Evolutionary conservation across 768 basidiomycete genomes (phyloP), one percentile per base, ranked within the genome.

Genomic region (Lactarius trivialis): DNA sequence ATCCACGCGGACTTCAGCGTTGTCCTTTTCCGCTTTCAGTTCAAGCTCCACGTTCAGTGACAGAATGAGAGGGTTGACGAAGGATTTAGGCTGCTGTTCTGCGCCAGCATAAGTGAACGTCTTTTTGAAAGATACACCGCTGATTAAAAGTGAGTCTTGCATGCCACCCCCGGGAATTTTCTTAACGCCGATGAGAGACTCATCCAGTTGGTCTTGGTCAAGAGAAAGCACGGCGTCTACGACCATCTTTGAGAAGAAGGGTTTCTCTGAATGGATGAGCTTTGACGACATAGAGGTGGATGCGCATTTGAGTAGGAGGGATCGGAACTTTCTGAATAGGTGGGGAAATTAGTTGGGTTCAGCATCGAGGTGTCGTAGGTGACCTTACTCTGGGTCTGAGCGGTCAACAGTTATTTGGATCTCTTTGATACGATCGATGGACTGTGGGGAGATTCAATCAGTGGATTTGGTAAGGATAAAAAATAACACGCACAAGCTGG

Each of bases 241-340:
- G 55, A 97, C 97, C 95, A 99, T 98, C 66, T 89, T 85, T 12
- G 95, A 91, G 79, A 99, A 99, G 78, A 98, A 98, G 1, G 96
- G 97, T 71, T 97, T 98, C 77, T 98, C 93, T 15, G 93, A 93
- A 73, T 98, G 96, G 69, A 99, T 98, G 64, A 98, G 85, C 75
- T 98, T 99, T 64, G 96, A 98, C 17, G 97, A 98, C 96, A 98
- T 98, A n/a, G 97, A 96, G 3, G 97, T 99, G 30, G 94, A 88
- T 30, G 97, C 97, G 75, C 94, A 97, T 79, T 97, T 95, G 68
- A 97, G 81, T 36, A 98, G 83, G 26, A 98, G 85, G 65, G 94
- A 91, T 53, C 87, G 93, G 83, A 98, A 97, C 68, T 85, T 84
- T 67, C 96, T 98, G 72, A 19, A 24, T 24, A n/a, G 45, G 14